These are phyloP conservation scores for Urochloa ruziziensis DNA, from an alignment of 176 grass and related monocot genomes.

Conservation along the genomic window DNA sequence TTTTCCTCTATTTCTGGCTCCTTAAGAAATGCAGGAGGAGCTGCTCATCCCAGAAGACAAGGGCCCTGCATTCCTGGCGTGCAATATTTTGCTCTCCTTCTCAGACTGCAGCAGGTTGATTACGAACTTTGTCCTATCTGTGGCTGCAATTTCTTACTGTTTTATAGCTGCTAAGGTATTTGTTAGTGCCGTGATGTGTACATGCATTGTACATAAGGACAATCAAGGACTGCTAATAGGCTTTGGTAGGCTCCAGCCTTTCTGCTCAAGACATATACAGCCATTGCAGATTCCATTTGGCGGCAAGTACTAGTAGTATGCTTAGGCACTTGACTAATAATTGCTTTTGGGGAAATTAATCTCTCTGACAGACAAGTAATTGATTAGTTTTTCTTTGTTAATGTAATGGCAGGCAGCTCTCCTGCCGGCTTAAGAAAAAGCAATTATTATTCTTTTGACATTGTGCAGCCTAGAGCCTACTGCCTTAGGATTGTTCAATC, in stretches of 20 bases:
- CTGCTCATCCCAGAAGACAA: conserved; percentile 41
- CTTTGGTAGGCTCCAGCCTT: conserved; percentile 30
- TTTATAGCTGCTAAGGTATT: conserved; percentile 25
- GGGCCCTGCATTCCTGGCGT: conserved; percentile 34
- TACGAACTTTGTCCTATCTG: conserved; percentile 35
- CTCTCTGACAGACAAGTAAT: not conserved
- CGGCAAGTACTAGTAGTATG: conserved; percentile 4
- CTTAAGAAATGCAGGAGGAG: conserved; percentile 22
- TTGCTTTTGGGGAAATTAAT: not conserved
- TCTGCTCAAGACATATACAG: conserved; percentile 23
- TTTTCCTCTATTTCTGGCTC: conserved; percentile 6
- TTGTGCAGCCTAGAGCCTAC: not conserved
- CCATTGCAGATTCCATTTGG: conserved; percentile 7
- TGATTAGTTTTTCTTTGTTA: not conserved
- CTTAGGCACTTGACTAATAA: conserved; percentile 23
- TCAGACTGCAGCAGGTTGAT: conserved; percentile 37
- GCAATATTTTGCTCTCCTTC: conserved; percentile 15
- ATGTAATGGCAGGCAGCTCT: not conserved
- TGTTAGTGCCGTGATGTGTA: conserved; percentile 10
- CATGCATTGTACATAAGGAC: conserved; percentile 18
- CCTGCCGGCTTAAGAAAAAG: not conserved
- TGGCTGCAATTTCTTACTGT: conserved; percentile 13
- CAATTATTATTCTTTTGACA: conserved; percentile 5
- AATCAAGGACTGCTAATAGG: conserved; percentile 16
- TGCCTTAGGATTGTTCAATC: not conserved